phyloP scores from a whole-genome alignment of 2,329 filamentous ascomycete genomes.

The Trichothecium roseum region DNA sequence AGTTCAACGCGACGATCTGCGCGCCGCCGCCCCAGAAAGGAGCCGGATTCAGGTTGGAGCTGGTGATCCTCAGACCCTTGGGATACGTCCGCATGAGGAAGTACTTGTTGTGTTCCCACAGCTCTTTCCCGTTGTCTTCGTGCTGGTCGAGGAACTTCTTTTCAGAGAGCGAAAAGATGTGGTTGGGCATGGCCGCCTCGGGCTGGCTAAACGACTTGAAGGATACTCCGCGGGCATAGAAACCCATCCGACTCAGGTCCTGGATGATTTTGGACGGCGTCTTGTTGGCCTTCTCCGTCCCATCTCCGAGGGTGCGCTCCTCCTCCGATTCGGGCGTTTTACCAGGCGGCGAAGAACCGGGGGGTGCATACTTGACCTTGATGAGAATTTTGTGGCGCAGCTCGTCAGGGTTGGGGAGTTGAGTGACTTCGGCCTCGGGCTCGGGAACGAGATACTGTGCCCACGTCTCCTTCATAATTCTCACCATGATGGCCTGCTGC shows the following conservation, averaged over 20 bases:
- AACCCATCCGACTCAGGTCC: conserved; percentile 61
- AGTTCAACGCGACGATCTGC: conserved; percentile 87
- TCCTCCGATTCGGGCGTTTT: conserved; percentile 10
- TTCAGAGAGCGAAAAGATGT: conserved; percentile 60
- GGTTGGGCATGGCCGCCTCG: conserved; percentile 52
- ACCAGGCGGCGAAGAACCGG: conserved; percentile 21
- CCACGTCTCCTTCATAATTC: conserved; percentile 84
- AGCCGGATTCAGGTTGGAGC: conserved; percentile 77
- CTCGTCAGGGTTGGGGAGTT: conserved; percentile 57
- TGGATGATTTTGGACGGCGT: conserved; percentile 60
- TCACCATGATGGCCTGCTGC: conserved; percentile 85
- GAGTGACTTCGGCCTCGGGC: conserved; percentile 31
- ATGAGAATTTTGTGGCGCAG: conserved; percentile 71
- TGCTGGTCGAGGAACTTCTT: conserved; percentile 52
- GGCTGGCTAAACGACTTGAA: conserved; percentile 72
- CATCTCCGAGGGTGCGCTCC: conserved; percentile 23
- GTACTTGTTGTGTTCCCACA: conserved; percentile 74
- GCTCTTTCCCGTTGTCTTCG: conserved; percentile 32
- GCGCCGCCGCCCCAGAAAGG: conserved; percentile 82
- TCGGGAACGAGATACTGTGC: conserved; percentile 56
- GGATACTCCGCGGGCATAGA: conserved; percentile 75
- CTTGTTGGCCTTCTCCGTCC: conserved; percentile 27
- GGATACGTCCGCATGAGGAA: conserved; percentile 86
- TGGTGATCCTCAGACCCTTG: conserved; percentile 68
- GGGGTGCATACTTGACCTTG: conserved; percentile 64